Evolutionary conservation across 768 basidiomycete genomes (phyloP), one percentile per base, ranked within the genome.

Genomic region (Termitomyces sp.): DNA sequence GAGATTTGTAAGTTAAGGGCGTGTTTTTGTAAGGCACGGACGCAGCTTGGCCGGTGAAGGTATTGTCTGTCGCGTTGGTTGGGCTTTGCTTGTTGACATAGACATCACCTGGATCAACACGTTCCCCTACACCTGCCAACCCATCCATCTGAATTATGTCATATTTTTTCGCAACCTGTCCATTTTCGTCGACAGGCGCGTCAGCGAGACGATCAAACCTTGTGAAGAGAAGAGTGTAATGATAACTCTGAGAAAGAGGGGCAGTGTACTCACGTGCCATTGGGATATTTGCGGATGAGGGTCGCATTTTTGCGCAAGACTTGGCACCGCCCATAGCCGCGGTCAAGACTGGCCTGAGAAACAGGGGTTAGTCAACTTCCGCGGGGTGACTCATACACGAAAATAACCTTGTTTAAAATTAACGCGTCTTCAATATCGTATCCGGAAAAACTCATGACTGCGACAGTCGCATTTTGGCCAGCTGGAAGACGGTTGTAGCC

Each of bases 361-460:
- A 7, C 42, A 30, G 44, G 36, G 51, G 42, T 64, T 51, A 64
- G 48, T 33, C 22, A n/a, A 60, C 38, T 53, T 38, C 58, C 56
- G 38, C 14, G 44, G 51, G 48, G 47, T 30, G 51, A 33, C 26
- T 33, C 10, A 44, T 30, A 16, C 1, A 56, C 36, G 26, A 38
- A 52, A 13, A 77, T 45, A 53, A 86, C 92, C 78, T 88, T 94
- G 72, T 99, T 99, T 58, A 96, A 78, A 65, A 99, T 98, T 56
- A 98, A 78, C 3, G 97, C 97, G 70, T 99, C 97, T 76, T 99
- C 97, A 62, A 99, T 99, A 79, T 99, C 97, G 70, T 98, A 99
- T 26, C 97, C 97, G 6, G 95, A 97, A 73, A 91, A 99, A 70
- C 92, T 94, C 97, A 99, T 99, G 64, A 98, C 94, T 12, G 97